Evolutionary conservation across 345 rosid genomes (phyloP).

Genomic region (Psidium friedrichsthalianum): DNA sequence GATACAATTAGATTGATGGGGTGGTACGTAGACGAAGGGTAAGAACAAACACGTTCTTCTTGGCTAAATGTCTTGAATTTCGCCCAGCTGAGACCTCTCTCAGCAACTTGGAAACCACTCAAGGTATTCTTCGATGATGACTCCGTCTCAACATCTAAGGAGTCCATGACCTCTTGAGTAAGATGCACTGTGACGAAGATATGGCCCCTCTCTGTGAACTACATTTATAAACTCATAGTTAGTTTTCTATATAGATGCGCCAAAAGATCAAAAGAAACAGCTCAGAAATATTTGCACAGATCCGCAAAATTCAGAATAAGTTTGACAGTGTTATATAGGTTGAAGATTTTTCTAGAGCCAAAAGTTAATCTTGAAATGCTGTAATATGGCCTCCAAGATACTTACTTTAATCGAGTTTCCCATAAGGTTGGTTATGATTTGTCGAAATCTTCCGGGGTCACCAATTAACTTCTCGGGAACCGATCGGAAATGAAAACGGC

Average conservation of each 20-base stretch:
- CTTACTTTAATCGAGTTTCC: slow-evolving; percentile 96
- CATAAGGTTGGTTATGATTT: slow-evolving; percentile 89
- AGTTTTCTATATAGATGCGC: not conserved
- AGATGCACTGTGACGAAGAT: slow-evolving; percentile 77
- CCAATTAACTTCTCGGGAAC: slow-evolving; percentile 85
- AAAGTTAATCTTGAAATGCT: not conserved
- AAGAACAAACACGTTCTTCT: slow-evolving; percentile 22
- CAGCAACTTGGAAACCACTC: slow-evolving; percentile 80
- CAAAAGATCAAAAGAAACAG: not conserved
- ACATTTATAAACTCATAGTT: slow-evolving; percentile 7
- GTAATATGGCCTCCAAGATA: not conserved
- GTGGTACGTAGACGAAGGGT: slow-evolving; percentile 19
- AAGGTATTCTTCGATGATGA: slow-evolving; percentile 40
- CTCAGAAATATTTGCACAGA: not conserved
- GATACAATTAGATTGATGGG: slow-evolving; percentile 61
- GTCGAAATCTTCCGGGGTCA: slow-evolving; percentile 91
- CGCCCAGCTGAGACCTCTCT: slow-evolving; percentile 64
- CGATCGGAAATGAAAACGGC: slow-evolving; percentile 79
- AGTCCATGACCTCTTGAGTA: slow-evolving; percentile 63
- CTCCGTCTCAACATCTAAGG: slow-evolving; percentile 38
- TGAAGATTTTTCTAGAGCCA: not conserved
- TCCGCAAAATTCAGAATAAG: not conserved
- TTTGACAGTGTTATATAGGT: not conserved
- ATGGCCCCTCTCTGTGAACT: slow-evolving; percentile 95
- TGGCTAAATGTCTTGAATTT: slow-evolving; percentile 47